A percentile compares a stretch with the other conserved stretches of the same genome.
Evolutionary conservation across 345 rosid genomes (phyloP).

Genomic region (Syzygium jambos): DNA sequence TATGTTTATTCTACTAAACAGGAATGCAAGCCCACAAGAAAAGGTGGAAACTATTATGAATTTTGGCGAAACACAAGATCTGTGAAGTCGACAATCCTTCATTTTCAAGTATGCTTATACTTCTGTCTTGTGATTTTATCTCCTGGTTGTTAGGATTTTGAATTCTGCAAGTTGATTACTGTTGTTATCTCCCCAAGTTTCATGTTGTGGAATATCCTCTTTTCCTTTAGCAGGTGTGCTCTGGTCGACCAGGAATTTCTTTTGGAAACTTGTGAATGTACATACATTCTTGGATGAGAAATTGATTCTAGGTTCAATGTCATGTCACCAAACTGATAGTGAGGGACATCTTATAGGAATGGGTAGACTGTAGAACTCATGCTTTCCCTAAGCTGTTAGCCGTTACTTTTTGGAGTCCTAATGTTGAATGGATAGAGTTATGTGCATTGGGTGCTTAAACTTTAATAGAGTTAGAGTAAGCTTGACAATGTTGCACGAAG

Average conservation of each 20-base stretch:
- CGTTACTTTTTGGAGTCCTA: neutral
- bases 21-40: constrained; percentile 36
- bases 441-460: neutral
- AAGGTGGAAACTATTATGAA: constrained; percentile 34
- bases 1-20: constrained; percentile 1
- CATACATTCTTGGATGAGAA: neutral
- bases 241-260: neutral
- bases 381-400: neutral
- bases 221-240: neutral
- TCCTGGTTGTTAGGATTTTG: neutral
- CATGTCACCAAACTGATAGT: neutral
- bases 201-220: neutral
- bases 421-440: neutral
- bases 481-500: neutral
- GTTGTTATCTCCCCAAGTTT: neutral
- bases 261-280: neutral
- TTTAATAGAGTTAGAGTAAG: neutral
- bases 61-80: constrained; percentile 49
- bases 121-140: neutral
- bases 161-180: neutral
- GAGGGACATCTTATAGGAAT: neutral
- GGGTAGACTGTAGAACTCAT: neutral
- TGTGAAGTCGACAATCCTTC: constrained; percentile 54
- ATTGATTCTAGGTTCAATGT: neutral
- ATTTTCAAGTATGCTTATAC: constrained; percentile 34